phyloP scores from a whole-genome alignment of 139 green algal genomes.

The Zygnema circumcarinatum region DNA sequence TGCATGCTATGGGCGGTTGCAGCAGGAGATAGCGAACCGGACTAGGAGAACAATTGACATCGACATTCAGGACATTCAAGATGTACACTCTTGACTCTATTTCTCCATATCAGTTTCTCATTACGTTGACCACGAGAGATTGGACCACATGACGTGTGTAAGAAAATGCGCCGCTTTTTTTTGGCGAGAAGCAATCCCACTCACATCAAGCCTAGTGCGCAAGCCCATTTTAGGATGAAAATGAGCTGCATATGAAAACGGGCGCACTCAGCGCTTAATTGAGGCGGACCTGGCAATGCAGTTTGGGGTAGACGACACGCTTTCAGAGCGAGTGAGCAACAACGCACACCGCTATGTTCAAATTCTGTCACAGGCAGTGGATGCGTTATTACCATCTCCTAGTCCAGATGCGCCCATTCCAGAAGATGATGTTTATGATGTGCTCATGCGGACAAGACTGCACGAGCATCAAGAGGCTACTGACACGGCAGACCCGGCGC shows the following conservation, averaged over 20 bases:
- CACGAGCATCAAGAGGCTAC: slow-evolving; percentile 17
- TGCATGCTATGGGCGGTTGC: slow-evolving; percentile 47
- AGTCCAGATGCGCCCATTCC: slow-evolving; percentile 26
- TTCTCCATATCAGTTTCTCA: no score
- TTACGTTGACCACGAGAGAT: no score
- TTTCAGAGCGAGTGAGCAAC: slow-evolving; percentile 70
- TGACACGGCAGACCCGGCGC: slow-evolving; percentile 31
- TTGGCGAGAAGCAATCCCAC: no score
- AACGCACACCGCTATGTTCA: slow-evolving; percentile 84
- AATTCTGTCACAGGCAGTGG: slow-evolving; percentile 83
- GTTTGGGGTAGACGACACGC: slow-evolving; percentile 40
- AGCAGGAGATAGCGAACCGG: slow-evolving; percentile 93
- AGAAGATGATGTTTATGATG: slow-evolving; percentile 82
- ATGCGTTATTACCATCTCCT: slow-evolving; percentile 76
- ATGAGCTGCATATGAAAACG: no score
- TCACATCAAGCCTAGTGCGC: no score
- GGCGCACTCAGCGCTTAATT: no score
- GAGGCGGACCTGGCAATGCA: no score
- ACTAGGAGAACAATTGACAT: slow-evolving; percentile 67
- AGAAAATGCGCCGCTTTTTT: no score
- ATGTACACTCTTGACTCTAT: no score
- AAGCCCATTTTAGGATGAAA: no score
- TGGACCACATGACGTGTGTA: no score
- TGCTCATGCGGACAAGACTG: slow-evolving; percentile 66
- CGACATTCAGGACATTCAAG: slow-evolving; percentile 31